Percentiles rank a stretch among this genome's conserved stretches.
Evolutionary conservation across 2,329 filamentous ascomycete species (phyloP).

Genomic region (Cyclaneusma minus): DNA sequence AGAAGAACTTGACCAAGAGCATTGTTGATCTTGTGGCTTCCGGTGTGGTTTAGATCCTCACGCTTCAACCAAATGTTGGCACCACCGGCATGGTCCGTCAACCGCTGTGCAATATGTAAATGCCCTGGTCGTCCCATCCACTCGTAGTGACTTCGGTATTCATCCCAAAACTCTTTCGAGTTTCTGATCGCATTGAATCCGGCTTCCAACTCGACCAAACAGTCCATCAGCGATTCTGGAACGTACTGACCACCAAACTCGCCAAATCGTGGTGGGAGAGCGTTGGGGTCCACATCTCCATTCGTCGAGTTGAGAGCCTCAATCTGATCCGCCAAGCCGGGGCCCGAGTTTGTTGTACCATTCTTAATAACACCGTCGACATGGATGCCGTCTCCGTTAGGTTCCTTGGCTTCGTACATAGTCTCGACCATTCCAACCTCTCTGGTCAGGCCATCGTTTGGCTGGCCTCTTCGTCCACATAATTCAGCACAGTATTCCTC

Average conservation of each 20-base stretch:
- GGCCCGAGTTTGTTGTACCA: constrained; percentile 19
- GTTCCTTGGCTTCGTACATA: constrained; percentile 42
- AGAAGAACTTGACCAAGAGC: constrained; percentile 85
- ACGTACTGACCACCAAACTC: constrained; percentile 97
- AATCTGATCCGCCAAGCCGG: constrained; percentile 37
- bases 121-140: constrained; percentile 95
- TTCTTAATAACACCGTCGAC: constrained; percentile 47
- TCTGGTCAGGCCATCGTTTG: constrained; percentile 25
- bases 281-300: constrained; percentile 25
- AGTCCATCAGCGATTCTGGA: constrained; percentile 95
- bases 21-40: constrained; percentile 99
- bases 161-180: constrained; percentile 89
- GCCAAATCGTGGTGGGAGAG: constrained; percentile 76
- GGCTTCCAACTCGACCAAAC: constrained; percentile 73
- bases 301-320: constrained; percentile 50
- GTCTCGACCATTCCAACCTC: constrained; percentile 60
- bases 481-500: constrained; percentile 75
- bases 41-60: constrained; percentile 94
- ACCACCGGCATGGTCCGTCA: constrained; percentile 79
- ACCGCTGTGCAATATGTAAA: constrained; percentile 71
- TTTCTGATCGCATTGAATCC: constrained; percentile 81
- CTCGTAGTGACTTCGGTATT: constrained; percentile 88
- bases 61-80: constrained; percentile 97
- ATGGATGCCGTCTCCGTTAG: constrained; percentile 41
- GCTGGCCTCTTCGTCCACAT: constrained; percentile 35